Conservation (phyloP, 805 yeast genomes). For the Myxozyma udenii region DNA sequence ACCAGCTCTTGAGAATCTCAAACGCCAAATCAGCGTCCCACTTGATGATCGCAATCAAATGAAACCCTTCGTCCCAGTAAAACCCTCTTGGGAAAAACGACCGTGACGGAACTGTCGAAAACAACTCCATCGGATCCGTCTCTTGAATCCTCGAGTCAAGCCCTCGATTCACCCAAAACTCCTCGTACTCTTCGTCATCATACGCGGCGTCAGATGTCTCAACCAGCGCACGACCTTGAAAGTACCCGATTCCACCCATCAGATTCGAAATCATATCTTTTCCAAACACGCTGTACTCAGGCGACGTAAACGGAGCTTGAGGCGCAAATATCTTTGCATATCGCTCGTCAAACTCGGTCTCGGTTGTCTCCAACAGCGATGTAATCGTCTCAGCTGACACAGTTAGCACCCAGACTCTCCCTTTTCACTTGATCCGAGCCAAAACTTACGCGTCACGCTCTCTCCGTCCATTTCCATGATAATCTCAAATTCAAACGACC, state of each 20-base stretch:
- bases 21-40: slow-evolving; percentile 50
- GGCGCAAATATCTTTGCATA: slow-evolving; percentile 54
- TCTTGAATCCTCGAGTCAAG: slow-evolving; percentile 20
- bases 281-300: slow-evolving; percentile 56
- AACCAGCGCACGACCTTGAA: slow-evolving; percentile 77
- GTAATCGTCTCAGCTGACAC: slow-evolving; percentile 15
- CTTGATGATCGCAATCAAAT: slow-evolving; percentile 72
- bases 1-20: slow-evolving; percentile 84
- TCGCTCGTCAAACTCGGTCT: slow-evolving; percentile 48
- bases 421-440: not conserved
- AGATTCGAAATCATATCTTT: slow-evolving; percentile 77
- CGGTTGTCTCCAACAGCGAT: slow-evolving; percentile 36
- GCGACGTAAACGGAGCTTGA: slow-evolving; percentile 51
- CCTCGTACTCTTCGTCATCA: slow-evolving; percentile 59
- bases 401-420: not conserved
- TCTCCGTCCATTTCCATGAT: slow-evolving; percentile 31
- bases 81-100: slow-evolving; percentile 96
- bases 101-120: slow-evolving; percentile 85
- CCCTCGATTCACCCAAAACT: slow-evolving; percentile 40
- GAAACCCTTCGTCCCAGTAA: slow-evolving; percentile 99
- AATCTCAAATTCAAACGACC: slow-evolving; percentile 71
- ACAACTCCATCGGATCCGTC: slow-evolving; percentile 79
- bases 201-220: slow-evolving; percentile 68
- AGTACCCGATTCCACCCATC: slow-evolving; percentile 86
- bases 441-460: slow-evolving; percentile 18